phyloP scores from a whole-genome alignment of 768 basidiomycete species.

The Mrakia hoshinonis region DNA sequence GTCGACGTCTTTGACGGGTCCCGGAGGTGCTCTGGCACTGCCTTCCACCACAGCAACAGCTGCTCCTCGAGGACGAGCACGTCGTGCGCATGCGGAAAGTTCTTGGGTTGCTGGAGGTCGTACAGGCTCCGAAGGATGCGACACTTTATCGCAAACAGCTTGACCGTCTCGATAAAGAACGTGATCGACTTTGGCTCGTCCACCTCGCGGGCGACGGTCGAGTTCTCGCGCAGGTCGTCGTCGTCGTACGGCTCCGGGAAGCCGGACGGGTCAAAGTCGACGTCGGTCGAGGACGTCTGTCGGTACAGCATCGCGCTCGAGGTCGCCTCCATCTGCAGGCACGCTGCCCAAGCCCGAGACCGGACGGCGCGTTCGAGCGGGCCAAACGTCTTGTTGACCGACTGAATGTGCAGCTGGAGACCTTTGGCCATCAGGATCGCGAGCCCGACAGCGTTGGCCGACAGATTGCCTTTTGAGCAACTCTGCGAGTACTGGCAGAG shows the following conservation, averaged over 20 bases:
- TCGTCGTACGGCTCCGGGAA: conserved; percentile 17
- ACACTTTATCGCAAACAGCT: conserved; percentile 10
- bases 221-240: background rate
- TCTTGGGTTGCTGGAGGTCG: background rate
- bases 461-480: conserved; percentile 18
- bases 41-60: conserved; percentile 6
- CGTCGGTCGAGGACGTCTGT: conserved; percentile 3
- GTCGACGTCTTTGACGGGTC: background rate
- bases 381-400: conserved; percentile 10
- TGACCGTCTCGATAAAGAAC: conserved; percentile 13
- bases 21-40: conserved; percentile 12
- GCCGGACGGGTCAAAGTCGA: background rate
- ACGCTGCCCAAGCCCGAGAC: conserved; percentile 12
- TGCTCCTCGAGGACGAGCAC: conserved; percentile 13
- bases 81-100: conserved; percentile 13
- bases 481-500: conserved; percentile 20
- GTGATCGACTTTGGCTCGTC: background rate
- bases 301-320: conserved; percentile 14
- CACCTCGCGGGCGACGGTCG: background rate
- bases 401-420: conserved; percentile 12
- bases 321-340: conserved; percentile 12
- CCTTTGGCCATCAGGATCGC: conserved; percentile 15
- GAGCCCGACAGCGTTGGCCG: conserved; percentile 7
- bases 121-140: background rate
- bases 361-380: conserved; percentile 11